Conservation (phyloP, 768 basidiomycete genomes). For the Pleurotus ostreatus region DNA sequence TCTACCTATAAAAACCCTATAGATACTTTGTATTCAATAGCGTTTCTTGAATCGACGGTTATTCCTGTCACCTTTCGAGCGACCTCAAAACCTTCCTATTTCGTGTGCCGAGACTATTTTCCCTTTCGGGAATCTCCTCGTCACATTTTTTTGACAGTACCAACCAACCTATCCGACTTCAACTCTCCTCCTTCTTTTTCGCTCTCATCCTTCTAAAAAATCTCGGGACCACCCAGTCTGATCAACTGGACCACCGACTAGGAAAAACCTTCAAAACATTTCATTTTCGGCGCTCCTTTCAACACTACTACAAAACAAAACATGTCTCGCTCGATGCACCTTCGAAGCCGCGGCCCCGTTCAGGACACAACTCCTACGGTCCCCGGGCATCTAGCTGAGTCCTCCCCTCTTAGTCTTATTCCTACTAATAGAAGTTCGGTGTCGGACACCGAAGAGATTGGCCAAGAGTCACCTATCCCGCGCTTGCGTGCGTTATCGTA, state of each 20-base stretch:
- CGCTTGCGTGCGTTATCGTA: neutral
- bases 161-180: neutral
- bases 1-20: too few relatives aligned
- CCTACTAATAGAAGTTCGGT: neutral
- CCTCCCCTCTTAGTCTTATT: neutral
- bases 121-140: neutral
- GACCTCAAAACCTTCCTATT: too few relatives aligned
- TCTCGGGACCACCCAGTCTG: neutral
- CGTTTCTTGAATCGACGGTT: too few relatives aligned
- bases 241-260: constrained; percentile 1
- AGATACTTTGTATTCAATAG: too few relatives aligned
- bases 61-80: too few relatives aligned
- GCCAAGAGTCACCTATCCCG: neutral
- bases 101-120: too few relatives aligned
- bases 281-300: neutral
- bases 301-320: neutral
- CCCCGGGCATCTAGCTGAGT: neutral
- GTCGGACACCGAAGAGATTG: neutral
- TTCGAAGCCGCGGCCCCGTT: neutral
- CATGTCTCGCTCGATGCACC: neutral
- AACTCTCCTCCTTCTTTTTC: neutral
- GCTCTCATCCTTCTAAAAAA: neutral
- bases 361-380: neutral
- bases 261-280: neutral
- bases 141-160: constrained; percentile 3